Percentiles rank a stretch among this genome's conserved stretches.
phyloP scores from a whole-genome alignment of 2,329 filamentous ascomycete species.

The Coniochaeta pulveracea region DNA sequence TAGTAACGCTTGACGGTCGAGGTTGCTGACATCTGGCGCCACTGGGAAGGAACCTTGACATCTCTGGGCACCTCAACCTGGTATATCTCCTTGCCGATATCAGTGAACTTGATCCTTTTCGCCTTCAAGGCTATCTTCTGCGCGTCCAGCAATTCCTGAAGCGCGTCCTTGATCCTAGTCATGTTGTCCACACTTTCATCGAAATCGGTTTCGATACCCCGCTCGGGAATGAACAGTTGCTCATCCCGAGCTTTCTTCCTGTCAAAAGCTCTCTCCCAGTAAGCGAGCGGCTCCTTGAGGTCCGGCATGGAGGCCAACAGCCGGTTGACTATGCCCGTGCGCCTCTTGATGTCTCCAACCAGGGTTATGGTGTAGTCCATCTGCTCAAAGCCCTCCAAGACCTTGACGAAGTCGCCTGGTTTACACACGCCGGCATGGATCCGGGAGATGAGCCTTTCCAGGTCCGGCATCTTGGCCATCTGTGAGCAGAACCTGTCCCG shows the following conservation, averaged over 20 bases:
- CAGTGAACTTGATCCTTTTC: conserved; percentile 60
- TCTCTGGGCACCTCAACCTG: conserved; percentile 84
- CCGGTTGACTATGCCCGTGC: conserved; percentile 72
- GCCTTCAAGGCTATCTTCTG: conserved; percentile 66
- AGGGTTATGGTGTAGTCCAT: conserved; percentile 90
- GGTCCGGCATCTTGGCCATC: conserved; percentile 82
- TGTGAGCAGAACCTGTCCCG: conserved; percentile 84
- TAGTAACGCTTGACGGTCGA: conserved; percentile 88
- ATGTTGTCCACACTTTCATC: conserved; percentile 73
- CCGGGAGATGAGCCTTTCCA: conserved; percentile 87
- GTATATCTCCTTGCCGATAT: conserved; percentile 95
- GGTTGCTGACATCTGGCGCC: conserved; percentile 96
- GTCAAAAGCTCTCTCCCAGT: conserved; percentile 91
- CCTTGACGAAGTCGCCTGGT: conserved; percentile 83
- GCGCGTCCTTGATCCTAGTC: conserved; percentile 59
- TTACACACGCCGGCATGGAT: conserved; percentile 88
- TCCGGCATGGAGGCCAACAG: conserved; percentile 81
- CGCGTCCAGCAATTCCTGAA: conserved; percentile 59
- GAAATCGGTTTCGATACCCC: conserved; percentile 84
- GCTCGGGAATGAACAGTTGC: conserved; percentile 74
- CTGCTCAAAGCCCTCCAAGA: conserved; percentile 93
- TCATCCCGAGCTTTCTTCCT: conserved; percentile 65
- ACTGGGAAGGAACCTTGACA: conserved; percentile 74
- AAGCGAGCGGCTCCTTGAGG: conserved; percentile 59
- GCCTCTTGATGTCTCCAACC: conserved; percentile 61